Percentiles rank a stretch among this genome's conserved stretches.
phyloP scores from a whole-genome alignment of 2,329 filamentous ascomycete genomes.

The Beauveria rudraprayagi region DNA sequence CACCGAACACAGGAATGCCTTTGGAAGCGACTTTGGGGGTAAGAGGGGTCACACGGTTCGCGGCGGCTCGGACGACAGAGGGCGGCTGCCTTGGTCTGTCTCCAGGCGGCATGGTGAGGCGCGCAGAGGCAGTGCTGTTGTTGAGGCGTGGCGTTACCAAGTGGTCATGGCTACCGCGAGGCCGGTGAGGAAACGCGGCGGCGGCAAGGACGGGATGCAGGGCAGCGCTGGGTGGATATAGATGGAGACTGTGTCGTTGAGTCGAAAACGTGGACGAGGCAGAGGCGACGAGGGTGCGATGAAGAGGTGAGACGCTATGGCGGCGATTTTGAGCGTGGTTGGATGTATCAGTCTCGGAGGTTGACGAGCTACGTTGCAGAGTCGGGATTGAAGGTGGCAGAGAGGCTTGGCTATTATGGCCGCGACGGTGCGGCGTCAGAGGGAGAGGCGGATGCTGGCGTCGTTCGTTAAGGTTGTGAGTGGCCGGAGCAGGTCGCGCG shows the following conservation, averaged over 20 bases:
- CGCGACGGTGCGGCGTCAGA: neutral
- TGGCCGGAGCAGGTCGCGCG: neutral
- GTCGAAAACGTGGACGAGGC: neutral
- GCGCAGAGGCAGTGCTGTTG: constrained; percentile 6
- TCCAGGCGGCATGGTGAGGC: constrained; percentile 21
- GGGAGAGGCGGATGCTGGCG: neutral
- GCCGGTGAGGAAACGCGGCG: constrained; percentile 1
- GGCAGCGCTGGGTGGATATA: neutral
- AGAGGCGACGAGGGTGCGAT: neutral
- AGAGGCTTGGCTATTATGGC: constrained; percentile 1
- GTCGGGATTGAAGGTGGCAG: neutral
- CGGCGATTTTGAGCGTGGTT: neutral
- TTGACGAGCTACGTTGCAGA: constrained; percentile 1
- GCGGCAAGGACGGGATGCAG: neutral
- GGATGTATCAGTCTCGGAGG: neutral
- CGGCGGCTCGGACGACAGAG: constrained; percentile 51
- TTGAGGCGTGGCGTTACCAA: constrained; percentile 1
- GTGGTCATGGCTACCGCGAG: constrained; percentile 4
- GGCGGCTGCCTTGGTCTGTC: constrained; percentile 60
- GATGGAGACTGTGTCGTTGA: neutral
- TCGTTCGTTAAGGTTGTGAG: constrained; percentile 1
- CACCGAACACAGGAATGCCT: constrained; percentile 31
- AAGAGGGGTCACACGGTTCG: constrained; percentile 34
- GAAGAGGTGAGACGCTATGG: neutral
- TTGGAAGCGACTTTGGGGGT: constrained; percentile 46